Conservation (phyloP, 176 grass and related monocot species). For the Avena sativa region DNA sequence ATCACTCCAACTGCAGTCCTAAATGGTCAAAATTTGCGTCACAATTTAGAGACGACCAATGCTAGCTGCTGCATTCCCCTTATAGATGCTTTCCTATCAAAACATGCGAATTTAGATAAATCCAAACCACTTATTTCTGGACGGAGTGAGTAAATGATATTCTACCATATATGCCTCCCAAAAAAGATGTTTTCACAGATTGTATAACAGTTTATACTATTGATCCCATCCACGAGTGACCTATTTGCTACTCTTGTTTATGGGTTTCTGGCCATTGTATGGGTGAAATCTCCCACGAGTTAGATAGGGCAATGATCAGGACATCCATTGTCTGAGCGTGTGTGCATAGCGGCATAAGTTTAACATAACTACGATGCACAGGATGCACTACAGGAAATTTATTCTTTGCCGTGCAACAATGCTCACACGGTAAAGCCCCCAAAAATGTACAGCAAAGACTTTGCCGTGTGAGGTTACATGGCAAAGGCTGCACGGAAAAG, state of each 20-base stretch:
- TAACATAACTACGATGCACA: neutral
- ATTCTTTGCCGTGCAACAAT: no score
- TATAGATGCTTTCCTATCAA: neutral
- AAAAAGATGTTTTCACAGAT: neutral
- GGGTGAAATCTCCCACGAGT: neutral
- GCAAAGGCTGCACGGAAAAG: no score
- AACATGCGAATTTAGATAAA: neutral
- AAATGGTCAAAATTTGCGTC: slow-evolving; percentile 10
- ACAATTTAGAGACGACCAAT: neutral
- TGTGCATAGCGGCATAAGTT: neutral
- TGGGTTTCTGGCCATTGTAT: neutral
- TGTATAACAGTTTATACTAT: neutral
- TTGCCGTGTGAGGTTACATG: no score
- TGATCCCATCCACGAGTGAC: neutral
- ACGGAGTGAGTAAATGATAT: neutral
- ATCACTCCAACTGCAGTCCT: neutral
- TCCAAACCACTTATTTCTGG: neutral
- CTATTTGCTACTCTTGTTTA: neutral
- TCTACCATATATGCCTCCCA: neutral
- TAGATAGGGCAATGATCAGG: neutral
- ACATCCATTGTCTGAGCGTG: neutral
- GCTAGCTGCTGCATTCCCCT: no score
- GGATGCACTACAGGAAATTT: neutral
- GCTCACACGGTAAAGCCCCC: no score
- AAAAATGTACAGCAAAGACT: no score